Base-by-base conservation (phyloP, 2,329 filamentous ascomycete species). In the Penicillium sumatraense region DNA sequence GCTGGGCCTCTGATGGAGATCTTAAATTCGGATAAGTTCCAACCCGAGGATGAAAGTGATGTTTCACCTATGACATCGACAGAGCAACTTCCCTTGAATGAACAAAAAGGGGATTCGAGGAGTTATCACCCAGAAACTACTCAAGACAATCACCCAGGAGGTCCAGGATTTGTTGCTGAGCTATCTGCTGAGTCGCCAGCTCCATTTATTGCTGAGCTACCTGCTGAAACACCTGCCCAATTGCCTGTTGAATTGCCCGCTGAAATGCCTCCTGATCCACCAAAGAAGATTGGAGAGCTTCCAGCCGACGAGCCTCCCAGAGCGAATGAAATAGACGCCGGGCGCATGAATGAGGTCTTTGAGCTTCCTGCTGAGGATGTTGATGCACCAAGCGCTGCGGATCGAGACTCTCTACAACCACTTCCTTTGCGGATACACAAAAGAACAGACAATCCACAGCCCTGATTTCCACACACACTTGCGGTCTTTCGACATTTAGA, bases 1-100 rank as follows among this genome's bases (percentile, higher is more conserved):
- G 91, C 93, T 2, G 89, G 89, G 33, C 89, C 92, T 8, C 84
- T 99, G 41, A 89, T 96, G 83, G 83, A 82, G 59, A 84, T 98
- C 5, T 82, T 98, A 62, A 96, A 93, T 3, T 46, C 42, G n/a
- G 26, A 29, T n/a, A 46, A 31, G 11, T 46, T 46, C 21, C 21
- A 31, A 7, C 26, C 9, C 10, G 42, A 29, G 13, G 16, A 31
- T 31, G 24, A 20, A 11, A 24, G 16, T 10, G 42, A 46, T 21
- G 42, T 46, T 1, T 46, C 42, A 24, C 42, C 42, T 2, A 31
- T 46, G 16, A 13, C 42, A n/a, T 46, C 42, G 1, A 18, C 42
- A 21, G 42, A 29, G 27, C 10, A 49, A 6, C 31, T 49, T 38
- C 7, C 21, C 16, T 9, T 9, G 1, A 10, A 13, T 23, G 6